Percentiles rank a stretch among this genome's conserved stretches.
Conservation (phyloP, 495 filamentous ascomycete genomes). For the Aspergillus incahuasiensis region DNA sequence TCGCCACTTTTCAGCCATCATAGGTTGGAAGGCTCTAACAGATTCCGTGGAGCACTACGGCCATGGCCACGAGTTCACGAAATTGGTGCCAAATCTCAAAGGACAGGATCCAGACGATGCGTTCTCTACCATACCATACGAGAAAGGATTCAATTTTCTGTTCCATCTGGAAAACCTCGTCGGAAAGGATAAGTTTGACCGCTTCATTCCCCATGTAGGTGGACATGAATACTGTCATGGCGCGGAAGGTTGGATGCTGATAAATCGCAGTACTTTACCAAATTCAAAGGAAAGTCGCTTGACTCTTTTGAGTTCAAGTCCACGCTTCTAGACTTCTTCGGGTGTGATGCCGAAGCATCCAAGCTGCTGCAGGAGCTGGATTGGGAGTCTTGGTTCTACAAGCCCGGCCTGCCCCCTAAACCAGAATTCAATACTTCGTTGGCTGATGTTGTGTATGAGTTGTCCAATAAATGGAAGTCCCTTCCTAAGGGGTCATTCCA, state of each 20-base stretch:
- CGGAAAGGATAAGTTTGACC: slow-evolving; percentile 82
- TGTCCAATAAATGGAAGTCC: slow-evolving; percentile 73
- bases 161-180: slow-evolving; percentile 81
- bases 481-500: slow-evolving; percentile 50
- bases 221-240: not conserved
- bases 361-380: slow-evolving; percentile 66
- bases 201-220: slow-evolving; percentile 79
- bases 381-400: slow-evolving; percentile 86
- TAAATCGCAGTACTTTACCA: slow-evolving; percentile 67
- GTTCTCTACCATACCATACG: slow-evolving; percentile 76
- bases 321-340: slow-evolving; percentile 80
- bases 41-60: slow-evolving; percentile 77
- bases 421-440: slow-evolving; percentile 85
- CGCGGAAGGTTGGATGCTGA: slow-evolving; percentile 7
- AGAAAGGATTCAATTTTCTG: slow-evolving; percentile 74
- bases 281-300: slow-evolving; percentile 72
- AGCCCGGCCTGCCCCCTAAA: slow-evolving; percentile 80
- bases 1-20: slow-evolving; percentile 89
- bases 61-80: slow-evolving; percentile 84
- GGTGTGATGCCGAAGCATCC: slow-evolving; percentile 57
- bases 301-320: slow-evolving; percentile 91
- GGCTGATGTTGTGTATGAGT: slow-evolving; percentile 76
- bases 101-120: slow-evolving; percentile 93
- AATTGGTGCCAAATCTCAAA: slow-evolving; percentile 78
- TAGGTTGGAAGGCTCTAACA: slow-evolving; percentile 55